Conservation (phyloP, 2,329 filamentous ascomycete species). For the Penicillium sp. region DNA sequence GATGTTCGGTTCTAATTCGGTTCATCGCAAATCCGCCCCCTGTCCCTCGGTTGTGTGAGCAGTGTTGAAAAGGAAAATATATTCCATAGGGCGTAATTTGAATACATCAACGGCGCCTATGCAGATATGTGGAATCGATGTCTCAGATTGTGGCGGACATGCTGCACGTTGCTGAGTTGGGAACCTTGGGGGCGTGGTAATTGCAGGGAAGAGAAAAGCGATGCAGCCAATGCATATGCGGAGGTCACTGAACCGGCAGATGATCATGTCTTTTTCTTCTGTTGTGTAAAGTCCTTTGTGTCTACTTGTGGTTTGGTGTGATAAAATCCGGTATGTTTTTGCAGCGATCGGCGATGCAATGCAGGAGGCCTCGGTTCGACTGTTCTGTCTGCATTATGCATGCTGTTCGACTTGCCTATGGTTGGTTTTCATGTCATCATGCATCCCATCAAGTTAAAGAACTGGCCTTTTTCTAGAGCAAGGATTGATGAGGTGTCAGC, state of each 20-base stretch:
- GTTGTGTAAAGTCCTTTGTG: background rate
- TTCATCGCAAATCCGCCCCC: background rate
- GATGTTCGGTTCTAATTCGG: background rate
- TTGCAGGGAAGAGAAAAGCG: constrained; percentile 13
- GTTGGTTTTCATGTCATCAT: background rate
- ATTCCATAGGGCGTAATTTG: background rate
- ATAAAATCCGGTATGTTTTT: constrained; percentile 7
- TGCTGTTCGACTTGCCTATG: background rate
- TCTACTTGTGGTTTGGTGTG: background rate
- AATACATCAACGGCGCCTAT: constrained; percentile 23
- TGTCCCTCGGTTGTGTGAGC: background rate
- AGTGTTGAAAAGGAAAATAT: background rate
- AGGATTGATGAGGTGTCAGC: background rate
- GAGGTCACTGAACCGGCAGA: constrained; percentile 12
- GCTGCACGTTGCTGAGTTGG: constrained; percentile 23
- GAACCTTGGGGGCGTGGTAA: constrained; percentile 3
- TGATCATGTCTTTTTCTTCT: background rate
- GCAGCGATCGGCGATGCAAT: background rate
- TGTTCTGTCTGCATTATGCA: background rate
- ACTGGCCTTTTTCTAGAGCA: background rate
- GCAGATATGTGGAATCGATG: constrained; percentile 7
- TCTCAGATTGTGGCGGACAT: background rate
- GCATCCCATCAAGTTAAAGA: background rate
- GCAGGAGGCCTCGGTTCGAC: background rate
- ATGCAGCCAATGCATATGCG: constrained; percentile 17